Conservation (phyloP, 768 basidiomycete genomes). For the Auricularia sp. region DNA sequence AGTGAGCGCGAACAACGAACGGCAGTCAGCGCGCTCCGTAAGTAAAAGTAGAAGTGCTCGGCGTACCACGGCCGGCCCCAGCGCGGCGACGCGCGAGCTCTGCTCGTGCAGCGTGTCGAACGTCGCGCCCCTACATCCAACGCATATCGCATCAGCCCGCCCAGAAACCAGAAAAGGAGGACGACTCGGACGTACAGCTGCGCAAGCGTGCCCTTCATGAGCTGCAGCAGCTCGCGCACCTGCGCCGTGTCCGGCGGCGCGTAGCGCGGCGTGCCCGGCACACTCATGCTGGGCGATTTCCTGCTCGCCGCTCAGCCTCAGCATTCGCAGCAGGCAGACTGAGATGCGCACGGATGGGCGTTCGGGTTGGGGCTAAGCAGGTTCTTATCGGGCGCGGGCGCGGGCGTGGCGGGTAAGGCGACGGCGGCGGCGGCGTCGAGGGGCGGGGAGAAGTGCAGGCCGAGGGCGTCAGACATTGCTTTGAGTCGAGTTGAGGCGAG, state of each 20-base stretch:
- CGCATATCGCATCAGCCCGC: no score
- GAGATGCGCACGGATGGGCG: no score
- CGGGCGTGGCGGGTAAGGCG: neutral
- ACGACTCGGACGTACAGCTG: neutral
- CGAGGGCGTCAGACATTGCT: neutral
- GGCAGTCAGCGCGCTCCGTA: neutral
- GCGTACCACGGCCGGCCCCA: constrained; percentile 21
- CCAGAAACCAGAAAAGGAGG: neutral
- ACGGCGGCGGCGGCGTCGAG: neutral
- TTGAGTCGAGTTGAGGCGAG: neutral
- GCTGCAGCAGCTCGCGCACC: neutral
- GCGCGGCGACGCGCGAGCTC: constrained; percentile 17
- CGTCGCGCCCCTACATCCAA: constrained; percentile 19
- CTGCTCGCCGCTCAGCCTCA: neutral
- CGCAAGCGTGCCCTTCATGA: neutral
- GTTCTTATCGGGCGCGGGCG: neutral
- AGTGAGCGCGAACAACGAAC: neutral
- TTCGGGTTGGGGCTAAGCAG: neutral
- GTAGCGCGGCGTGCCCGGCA: neutral
- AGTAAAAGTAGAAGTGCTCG: neutral
- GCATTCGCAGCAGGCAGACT: neutral
- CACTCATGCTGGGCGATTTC: neutral
- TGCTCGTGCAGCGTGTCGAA: constrained; percentile 24
- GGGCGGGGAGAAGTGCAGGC: neutral
- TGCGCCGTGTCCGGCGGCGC: neutral